Evolutionary conservation across 441 rosid genomes (phyloP).

Genomic region (Adansonia grandidieri): DNA sequence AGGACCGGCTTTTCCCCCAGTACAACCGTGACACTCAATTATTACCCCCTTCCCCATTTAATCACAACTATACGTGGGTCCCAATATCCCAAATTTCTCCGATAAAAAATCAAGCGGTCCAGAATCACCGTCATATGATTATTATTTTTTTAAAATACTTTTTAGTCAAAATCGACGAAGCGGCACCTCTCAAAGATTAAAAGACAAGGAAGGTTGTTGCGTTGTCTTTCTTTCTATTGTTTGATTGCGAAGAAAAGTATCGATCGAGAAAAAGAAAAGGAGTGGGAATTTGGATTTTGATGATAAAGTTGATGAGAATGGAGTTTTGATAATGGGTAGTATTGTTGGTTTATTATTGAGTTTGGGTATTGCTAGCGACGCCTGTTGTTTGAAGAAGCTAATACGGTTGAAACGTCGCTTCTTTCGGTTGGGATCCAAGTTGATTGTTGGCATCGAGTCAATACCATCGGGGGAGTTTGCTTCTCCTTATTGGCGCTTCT

Average conservation of each 20-base stretch:
- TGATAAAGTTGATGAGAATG: slow-evolving; percentile 30
- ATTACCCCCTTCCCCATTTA: background rate
- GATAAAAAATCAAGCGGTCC: background rate
- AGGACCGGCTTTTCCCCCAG: background rate
- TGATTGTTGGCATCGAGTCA: slow-evolving; percentile 27
- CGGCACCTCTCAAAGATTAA: slow-evolving; percentile 1
- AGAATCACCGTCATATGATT: background rate
- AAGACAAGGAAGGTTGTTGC: slow-evolving; percentile 21
- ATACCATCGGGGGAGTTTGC: slow-evolving; percentile 31
- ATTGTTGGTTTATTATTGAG: slow-evolving; percentile 18
- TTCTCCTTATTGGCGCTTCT: slow-evolving; percentile 32
- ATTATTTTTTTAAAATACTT: background rate
- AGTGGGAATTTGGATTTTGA: slow-evolving; percentile 16
- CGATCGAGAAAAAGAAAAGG: background rate
- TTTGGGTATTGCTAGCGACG: slow-evolving; percentile 19
- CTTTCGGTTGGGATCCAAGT: slow-evolving; percentile 67
- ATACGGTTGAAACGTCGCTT: slow-evolving; percentile 48
- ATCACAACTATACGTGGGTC: background rate
- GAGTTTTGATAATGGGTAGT: slow-evolving; percentile 43
- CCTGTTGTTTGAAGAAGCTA: slow-evolving; percentile 18
- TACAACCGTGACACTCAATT: background rate
- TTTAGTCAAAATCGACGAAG: background rate
- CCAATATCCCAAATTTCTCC: background rate
- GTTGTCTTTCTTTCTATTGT: slow-evolving; percentile 25
- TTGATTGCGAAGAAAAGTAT: slow-evolving; percentile 32